A percentile compares a stretch with the other conserved stretches of the same genome.
Evolutionary conservation across 2,329 filamentous ascomycete genomes (phyloP).

Genomic region (Eutypella sp.): DNA sequence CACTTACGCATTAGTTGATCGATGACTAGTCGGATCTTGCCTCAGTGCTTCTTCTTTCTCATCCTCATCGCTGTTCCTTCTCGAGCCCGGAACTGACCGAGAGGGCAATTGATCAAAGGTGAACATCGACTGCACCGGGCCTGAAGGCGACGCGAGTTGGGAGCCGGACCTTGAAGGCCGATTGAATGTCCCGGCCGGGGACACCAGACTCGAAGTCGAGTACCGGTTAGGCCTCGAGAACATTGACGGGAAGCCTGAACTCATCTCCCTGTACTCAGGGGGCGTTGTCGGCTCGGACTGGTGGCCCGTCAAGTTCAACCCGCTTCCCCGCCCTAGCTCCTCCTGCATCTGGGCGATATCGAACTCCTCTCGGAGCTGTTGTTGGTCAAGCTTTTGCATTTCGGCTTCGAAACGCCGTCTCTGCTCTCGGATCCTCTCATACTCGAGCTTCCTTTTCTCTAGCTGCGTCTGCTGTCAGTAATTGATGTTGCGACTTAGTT

Average conservation of each 20-base stretch:
- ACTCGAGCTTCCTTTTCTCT: constrained; percentile 89
- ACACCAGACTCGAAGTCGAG: constrained; percentile 82
- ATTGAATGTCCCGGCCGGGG: constrained; percentile 70
- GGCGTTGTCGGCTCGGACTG: constrained; percentile 95
- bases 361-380: constrained; percentile 75
- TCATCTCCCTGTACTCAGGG: constrained; percentile 78
- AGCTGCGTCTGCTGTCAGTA: constrained; percentile 55
- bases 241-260: constrained; percentile 67
- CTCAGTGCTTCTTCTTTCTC: constrained; percentile 74
- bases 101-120: constrained; percentile 67
- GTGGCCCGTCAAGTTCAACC: constrained; percentile 57
- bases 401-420: constrained; percentile 86
- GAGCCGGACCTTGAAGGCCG: constrained; percentile 73
- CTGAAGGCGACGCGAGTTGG: constrained; percentile 71
- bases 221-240: constrained; percentile 84
- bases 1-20: constrained; percentile 76
- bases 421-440: constrained; percentile 85
- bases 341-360: constrained; percentile 83
- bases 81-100: constrained; percentile 78
- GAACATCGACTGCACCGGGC: constrained; percentile 52
- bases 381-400: constrained; percentile 83
- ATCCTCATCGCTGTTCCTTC: constrained; percentile 87
- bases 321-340: constrained; percentile 58
- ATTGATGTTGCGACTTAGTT: constrained; percentile 5
- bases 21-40: constrained; percentile 65